Evolutionary conservation across 768 basidiomycete genomes (phyloP).

Genomic region (Phylloporus arenicola): DNA sequence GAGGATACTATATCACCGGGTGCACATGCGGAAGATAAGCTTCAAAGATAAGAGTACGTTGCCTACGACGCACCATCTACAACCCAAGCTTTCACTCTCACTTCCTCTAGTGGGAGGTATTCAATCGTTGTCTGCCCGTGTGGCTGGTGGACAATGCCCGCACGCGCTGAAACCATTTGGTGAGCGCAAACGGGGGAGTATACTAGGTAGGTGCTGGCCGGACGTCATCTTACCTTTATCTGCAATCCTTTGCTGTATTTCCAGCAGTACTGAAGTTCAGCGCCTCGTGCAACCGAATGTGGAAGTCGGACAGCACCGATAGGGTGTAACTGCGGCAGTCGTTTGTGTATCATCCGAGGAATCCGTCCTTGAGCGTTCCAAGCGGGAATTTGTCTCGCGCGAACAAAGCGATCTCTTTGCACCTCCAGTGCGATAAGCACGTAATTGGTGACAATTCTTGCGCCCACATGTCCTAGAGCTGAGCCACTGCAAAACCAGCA

Average conservation of each 20-base stretch:
- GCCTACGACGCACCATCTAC: slow-evolving; percentile 35
- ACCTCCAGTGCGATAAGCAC: too few relatives aligned
- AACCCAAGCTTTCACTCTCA: slow-evolving; percentile 36
- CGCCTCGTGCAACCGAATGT: slow-evolving; percentile 4
- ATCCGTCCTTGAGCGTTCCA: too few relatives aligned
- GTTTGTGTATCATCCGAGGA: too few relatives aligned
- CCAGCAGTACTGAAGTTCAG: background rate
- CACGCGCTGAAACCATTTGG: slow-evolving; percentile 13
- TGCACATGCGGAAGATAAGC: background rate
- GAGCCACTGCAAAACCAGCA: too few relatives aligned
- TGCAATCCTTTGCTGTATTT: slow-evolving; percentile 5
- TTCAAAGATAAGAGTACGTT: background rate
- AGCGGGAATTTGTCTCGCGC: too few relatives aligned
- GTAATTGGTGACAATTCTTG: too few relatives aligned
- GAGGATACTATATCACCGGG: slow-evolving; percentile 35
- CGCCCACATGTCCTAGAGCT: too few relatives aligned
- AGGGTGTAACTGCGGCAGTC: background rate
- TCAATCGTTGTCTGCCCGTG: slow-evolving; percentile 17
- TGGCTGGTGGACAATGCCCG: slow-evolving; percentile 32
- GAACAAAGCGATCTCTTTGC: too few relatives aligned
- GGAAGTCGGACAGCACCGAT: background rate
- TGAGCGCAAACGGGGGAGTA: background rate
- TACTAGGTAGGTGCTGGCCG: slow-evolving; percentile 3
- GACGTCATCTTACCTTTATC: slow-evolving; percentile 8
- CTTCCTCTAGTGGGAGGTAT: slow-evolving; percentile 40